Evolutionary conservation across 768 basidiomycete species (phyloP), one percentile per base, ranked within the genome.

Genomic region (Pulveroboletus sp.): DNA sequence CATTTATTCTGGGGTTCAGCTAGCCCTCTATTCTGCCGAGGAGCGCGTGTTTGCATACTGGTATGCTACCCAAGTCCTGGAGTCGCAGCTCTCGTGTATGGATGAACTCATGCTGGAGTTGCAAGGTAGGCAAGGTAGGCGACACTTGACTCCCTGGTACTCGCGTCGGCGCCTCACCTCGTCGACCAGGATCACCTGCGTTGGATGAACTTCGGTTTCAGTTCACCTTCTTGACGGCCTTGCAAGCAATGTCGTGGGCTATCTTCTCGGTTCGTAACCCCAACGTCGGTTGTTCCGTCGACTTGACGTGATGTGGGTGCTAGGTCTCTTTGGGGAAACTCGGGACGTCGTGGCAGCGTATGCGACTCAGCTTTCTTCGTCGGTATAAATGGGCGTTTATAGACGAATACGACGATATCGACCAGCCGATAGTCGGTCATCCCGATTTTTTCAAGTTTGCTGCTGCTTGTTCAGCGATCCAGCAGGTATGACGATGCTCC

Each of bases 311-410:
- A 24, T 2, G 6, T 0, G 40, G 8, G 3, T 18, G n/a, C 9
- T 43, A 86, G 82, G 70, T 78, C 10, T 76, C 77, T 3, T 63
- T 79, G 46, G 73, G 74, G 15, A 60, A 73, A 12, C 64, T 79
- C 17, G 74, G 74, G 2, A 69, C 76, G 11, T 71, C 78, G 17
- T 76, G 75, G 72, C 69, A 72, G 43, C 77, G 76, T 17, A 74
- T 78, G 56, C 68, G 74, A 21, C 74, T 81, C 38, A 84, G 81
- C 57, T 82, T 84, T 59, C 63, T 73, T 35, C 75, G 82, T 12
- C 76, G 89, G 32, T 88, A 88, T 58, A 91, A 91, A 60, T 91
- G 89, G 89, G 82, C 86, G 0, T 88, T 83, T 54, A 63, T 71
- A 21, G 67, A 75, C 0, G 78, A 79, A 43, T 87, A 87, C 56